These are phyloP conservation scores for Asclepias syriaca DNA, from an alignment of 257 asterid genomes.

Conservation along the genomic window DNA sequence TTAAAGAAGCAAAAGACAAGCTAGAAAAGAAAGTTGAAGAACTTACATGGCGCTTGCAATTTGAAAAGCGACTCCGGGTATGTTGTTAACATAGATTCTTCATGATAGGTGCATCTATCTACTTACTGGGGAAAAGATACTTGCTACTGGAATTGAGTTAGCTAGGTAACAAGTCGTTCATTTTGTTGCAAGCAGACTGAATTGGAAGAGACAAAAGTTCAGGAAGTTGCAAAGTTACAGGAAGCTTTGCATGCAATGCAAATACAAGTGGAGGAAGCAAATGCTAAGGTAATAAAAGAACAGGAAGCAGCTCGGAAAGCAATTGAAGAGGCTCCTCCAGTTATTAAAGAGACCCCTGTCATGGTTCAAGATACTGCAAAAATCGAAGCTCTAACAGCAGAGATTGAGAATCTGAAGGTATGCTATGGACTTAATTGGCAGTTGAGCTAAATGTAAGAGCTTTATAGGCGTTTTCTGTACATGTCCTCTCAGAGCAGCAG, in stretches of 20 bases:
- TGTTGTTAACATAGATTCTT: not conserved
- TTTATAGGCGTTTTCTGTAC: not conserved
- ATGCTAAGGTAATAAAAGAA: conserved; percentile 70
- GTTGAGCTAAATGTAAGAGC: not conserved
- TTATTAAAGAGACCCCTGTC: conserved; percentile 95
- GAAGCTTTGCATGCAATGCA: conserved; percentile 74
- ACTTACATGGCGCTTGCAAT: conserved; percentile 97
- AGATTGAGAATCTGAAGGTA: conserved; percentile 80
- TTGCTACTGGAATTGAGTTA: conserved; percentile 13
- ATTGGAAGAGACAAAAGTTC: conserved; percentile 90
- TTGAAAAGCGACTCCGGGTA: conserved; percentile 94
- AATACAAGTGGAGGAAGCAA: conserved; percentile 85
- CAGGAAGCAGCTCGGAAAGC: conserved; percentile 89
- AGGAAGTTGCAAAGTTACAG: conserved; percentile 79
- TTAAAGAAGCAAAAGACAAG: conserved; percentile 94
- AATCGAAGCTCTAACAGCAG: conserved; percentile 74
- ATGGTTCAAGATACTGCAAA: conserved; percentile 83
- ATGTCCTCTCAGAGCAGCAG: not conserved
- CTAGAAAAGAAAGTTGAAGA: conserved; percentile 99
- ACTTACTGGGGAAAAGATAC: not conserved
- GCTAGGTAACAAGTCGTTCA: conserved; percentile 20
- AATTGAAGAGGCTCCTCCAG: conserved; percentile 96
- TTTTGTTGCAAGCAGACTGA: conserved; percentile 63
- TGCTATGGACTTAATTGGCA: conserved; percentile 10
- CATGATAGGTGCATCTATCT: not conserved